Conservation (phyloP, 2,329 filamentous ascomycete genomes). For the Domatiomyces globalis region DNA sequence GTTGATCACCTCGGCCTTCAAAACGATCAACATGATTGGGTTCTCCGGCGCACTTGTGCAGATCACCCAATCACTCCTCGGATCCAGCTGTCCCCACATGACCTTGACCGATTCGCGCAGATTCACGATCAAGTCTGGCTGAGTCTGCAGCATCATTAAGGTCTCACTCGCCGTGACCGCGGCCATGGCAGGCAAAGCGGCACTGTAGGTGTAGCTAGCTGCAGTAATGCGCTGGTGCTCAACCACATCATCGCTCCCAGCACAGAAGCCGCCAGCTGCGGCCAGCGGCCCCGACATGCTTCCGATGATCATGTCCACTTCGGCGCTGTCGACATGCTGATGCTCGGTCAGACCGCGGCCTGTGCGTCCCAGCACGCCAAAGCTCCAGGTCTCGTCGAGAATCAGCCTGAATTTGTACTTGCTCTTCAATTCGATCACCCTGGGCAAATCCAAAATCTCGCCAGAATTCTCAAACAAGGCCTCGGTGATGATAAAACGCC, state of each 20-base stretch:
- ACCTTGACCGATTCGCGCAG: conserved; percentile 75
- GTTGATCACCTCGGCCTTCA: conserved; percentile 71
- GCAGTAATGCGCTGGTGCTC: conserved; percentile 92
- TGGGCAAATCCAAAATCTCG: conserved; percentile 71
- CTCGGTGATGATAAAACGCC: conserved; percentile 91
- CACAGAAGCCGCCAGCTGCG: conserved; percentile 90
- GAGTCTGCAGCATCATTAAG: conserved; percentile 69
- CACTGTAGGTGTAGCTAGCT: conserved; percentile 87
- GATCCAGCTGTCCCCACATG: conserved; percentile 78
- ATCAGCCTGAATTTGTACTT: conserved; percentile 97
- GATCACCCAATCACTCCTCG: conserved; percentile 80
- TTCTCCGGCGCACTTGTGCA: conserved; percentile 74
- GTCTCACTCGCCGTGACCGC: conserved; percentile 94
- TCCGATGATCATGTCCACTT: conserved; percentile 95
- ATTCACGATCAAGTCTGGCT: conserved; percentile 63
- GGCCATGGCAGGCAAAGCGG: conserved; percentile 80
- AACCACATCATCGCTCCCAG: conserved; percentile 78
- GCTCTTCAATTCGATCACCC: conserved; percentile 83
- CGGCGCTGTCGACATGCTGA: conserved; percentile 83
- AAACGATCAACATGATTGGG: conserved; percentile 65
- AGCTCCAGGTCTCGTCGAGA: conserved; percentile 94
- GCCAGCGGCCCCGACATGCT: conserved; percentile 81
- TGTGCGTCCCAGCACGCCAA: conserved; percentile 81
- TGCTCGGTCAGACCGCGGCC: conserved; percentile 89
- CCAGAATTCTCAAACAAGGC: conserved; percentile 84